phyloP scores from a whole-genome alignment of 1,139 yeast species.

The Yamadazyma friedrichii region DNA sequence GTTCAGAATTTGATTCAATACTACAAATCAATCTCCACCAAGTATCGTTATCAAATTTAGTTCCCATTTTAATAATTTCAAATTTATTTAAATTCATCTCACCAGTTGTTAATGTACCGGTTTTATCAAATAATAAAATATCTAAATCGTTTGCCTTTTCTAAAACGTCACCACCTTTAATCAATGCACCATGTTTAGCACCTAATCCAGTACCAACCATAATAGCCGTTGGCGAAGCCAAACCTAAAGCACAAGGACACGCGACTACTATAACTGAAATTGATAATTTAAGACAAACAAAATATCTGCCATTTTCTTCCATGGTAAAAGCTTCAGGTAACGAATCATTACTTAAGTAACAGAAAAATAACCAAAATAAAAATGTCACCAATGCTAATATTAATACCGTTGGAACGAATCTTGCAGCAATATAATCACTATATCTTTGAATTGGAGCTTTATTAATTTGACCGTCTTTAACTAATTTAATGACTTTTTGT shows the following conservation, averaged over 20 bases:
- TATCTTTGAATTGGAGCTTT: constrained; percentile 89
- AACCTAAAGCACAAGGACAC: constrained; percentile 95
- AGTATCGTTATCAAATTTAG: constrained; percentile 10
- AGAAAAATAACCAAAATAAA: constrained; percentile 57
- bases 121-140: constrained; percentile 84
- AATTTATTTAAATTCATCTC: constrained; percentile 53
- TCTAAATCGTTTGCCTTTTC: constrained; percentile 70
- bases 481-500: constrained; percentile 81
- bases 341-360: constrained; percentile 31
- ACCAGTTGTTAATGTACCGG: constrained; percentile 93
- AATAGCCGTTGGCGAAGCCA: constrained; percentile 97
- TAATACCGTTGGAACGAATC: constrained; percentile 79
- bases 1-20: constrained; percentile 75
- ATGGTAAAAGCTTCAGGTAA: constrained; percentile 58
- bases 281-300: constrained; percentile 75
- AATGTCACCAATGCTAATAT: constrained; percentile 64
- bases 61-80: constrained; percentile 4
- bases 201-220: constrained; percentile 99
- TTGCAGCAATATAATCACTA: constrained; percentile 83
- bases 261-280: constrained; percentile 95
- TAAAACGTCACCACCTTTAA: constrained; percentile 89
- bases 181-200: constrained; percentile 82
- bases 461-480: constrained; percentile 83
- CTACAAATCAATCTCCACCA: constrained; percentile 65
- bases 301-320: constrained; percentile 56